Conservation (phyloP, 768 basidiomycete species). For the Mycena metata region DNA sequence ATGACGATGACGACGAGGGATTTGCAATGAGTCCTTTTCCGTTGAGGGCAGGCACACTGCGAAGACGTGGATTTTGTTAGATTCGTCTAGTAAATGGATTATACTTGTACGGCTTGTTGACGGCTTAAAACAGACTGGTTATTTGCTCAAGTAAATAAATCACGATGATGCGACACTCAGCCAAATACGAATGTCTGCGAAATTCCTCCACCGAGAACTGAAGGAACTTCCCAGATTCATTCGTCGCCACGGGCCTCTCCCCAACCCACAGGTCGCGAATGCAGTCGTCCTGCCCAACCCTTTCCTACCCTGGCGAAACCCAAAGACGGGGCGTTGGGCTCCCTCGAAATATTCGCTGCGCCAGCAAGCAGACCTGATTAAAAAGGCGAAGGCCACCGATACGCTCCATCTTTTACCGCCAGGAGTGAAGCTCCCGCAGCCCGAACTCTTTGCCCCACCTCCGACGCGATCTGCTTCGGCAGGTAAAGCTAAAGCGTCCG, state of each 20-base stretch:
- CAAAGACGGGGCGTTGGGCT: conserved; percentile 73
- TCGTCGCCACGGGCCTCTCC: conserved; percentile 53
- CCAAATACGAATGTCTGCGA: conserved; percentile 47
- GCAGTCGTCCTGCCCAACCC: conserved; percentile 68
- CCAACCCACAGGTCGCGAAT: conserved; percentile 39
- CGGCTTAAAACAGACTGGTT: no score
- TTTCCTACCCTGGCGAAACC: conserved; percentile 75
- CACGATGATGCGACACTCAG: background rate
- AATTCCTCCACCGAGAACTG: conserved; percentile 63
- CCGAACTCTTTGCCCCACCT: conserved; percentile 39
- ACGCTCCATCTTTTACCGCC: conserved; percentile 75
- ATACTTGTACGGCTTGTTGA: no score
- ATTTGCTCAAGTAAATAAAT: conserved; percentile 8
- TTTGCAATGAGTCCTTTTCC: no score
- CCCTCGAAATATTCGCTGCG: conserved; percentile 80
- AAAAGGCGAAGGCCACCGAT: conserved; percentile 70
- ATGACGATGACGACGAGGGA: no score
- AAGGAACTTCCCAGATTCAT: conserved; percentile 53
- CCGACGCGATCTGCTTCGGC: conserved; percentile 5
- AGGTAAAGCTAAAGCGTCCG: conserved; percentile 16
- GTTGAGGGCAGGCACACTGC: background rate
- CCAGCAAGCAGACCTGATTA: conserved; percentile 83
- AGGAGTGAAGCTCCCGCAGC: conserved; percentile 67
- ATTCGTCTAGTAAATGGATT: no score
- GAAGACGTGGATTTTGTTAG: background rate